A percentile compares a stretch with the other conserved stretches of the same genome.
These are phyloP conservation scores for Penicillium tannophilum DNA, from an alignment of 495 filamentous ascomycete genomes.

Conservation along the genomic window DNA sequence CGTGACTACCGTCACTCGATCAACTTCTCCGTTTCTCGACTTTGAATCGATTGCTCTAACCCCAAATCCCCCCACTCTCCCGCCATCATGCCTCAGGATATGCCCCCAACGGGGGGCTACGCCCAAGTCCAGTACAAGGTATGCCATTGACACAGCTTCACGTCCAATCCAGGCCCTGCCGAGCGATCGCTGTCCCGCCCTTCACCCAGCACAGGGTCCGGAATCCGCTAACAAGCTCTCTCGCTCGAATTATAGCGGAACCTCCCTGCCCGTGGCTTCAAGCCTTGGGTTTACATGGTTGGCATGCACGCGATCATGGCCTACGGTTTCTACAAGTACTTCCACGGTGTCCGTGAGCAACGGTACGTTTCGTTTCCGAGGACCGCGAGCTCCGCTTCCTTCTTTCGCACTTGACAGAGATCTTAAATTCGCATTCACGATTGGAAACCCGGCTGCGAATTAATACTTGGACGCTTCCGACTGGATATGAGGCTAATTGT, in stretches of 20 bases:
- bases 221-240: conserved; percentile 10
- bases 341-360: conserved; percentile 77
- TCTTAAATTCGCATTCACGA: conserved; percentile 13
- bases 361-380: conserved; percentile 61
- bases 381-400: conserved; percentile 9
- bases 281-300: conserved; percentile 72
- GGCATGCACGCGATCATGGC: conserved; percentile 74
- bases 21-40: conserved; percentile 41
- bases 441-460: neutral
- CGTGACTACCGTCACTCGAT: conserved; percentile 36
- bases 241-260: conserved; percentile 65
- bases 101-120: conserved; percentile 94
- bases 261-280: conserved; percentile 88
- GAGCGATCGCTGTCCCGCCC: conserved; percentile 17
- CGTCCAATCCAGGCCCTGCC: neutral
- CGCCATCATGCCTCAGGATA: conserved; percentile 69
- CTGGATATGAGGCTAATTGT: conserved; percentile 4
- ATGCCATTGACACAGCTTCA: conserved; percentile 32
- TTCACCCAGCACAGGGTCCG: neutral
- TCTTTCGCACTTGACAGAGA: conserved; percentile 10
- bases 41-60: conserved; percentile 8
- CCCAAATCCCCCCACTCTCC: conserved; percentile 15
- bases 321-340: conserved; percentile 85
- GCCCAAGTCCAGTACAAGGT: conserved; percentile 95
- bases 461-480: neutral